Evolutionary conservation across 2,329 filamentous ascomycete genomes (phyloP).

Genomic region (Xylaria sp.): DNA sequence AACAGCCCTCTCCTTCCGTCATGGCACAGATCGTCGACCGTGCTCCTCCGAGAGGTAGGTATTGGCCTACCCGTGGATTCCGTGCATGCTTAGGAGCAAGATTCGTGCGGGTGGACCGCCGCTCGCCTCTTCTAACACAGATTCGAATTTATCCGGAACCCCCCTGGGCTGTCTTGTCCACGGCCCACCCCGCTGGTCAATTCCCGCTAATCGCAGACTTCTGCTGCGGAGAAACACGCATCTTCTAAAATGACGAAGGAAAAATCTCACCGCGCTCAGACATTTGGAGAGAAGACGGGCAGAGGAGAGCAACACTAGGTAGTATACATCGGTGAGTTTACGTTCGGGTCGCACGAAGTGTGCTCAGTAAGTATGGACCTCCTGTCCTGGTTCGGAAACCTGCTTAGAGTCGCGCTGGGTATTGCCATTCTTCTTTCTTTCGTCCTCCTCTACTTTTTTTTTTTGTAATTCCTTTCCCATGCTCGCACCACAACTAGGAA

Average conservation of each 20-base stretch:
- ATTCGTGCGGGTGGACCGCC: conserved; percentile 20
- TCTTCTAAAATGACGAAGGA: not conserved
- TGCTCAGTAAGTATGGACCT: too few relatives aligned
- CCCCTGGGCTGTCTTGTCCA: conserved; percentile 24
- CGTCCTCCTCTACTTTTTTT: not conserved
- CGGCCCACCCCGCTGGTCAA: conserved; percentile 19
- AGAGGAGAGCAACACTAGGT: conserved; percentile 1
- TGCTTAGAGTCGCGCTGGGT: not conserved
- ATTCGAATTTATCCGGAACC: conserved; percentile 35
- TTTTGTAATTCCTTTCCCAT: conserved; percentile 29
- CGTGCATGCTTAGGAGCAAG: conserved; percentile 13
- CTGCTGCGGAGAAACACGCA: conserved; percentile 29
- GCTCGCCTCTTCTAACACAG: conserved; percentile 16
- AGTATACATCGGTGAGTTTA: conserved; percentile 24
- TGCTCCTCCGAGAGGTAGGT: conserved; percentile 11
- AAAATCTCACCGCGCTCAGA: conserved; percentile 27
- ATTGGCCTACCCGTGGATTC: conserved; percentile 13
- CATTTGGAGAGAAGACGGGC: not conserved
- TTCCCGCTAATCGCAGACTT: conserved; percentile 3
- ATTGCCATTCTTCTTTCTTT: not conserved
- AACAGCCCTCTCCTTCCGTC: conserved; percentile 30
- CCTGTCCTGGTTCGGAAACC: conserved; percentile 6
- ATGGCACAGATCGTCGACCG: conserved; percentile 16
- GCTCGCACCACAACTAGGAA: conserved; percentile 23
- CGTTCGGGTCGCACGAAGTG: conserved; percentile 11